Evolutionary conservation across 306 rosid genomes (phyloP).

Genomic region (Medicago truncatula): DNA sequence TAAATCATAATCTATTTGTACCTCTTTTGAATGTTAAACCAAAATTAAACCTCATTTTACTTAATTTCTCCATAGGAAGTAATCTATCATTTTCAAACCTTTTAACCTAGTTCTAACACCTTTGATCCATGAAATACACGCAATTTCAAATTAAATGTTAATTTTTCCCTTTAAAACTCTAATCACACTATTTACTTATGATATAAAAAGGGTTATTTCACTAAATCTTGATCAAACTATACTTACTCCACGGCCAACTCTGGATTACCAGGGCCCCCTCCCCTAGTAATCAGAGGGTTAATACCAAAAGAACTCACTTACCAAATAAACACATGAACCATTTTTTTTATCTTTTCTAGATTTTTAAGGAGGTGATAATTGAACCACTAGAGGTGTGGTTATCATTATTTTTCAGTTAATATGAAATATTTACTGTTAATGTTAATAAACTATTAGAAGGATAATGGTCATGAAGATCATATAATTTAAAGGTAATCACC

Average conservation of each 20-base stretch:
- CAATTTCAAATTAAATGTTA: not conserved
- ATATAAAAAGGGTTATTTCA: conserved; percentile 11
- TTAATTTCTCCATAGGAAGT: not conserved
- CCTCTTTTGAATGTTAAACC: conserved; percentile 31
- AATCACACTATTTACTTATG: conserved; percentile 38
- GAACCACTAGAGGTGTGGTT: not conserved
- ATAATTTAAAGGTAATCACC: conserved; percentile 49
- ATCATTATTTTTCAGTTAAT: conserved; percentile 1
- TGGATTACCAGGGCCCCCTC: no score
- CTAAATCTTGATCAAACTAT: not conserved
- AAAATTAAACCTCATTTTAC: not conserved
- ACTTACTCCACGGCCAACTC: no score
- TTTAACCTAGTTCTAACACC: conserved; percentile 46
- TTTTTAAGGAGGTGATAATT: not conserved
- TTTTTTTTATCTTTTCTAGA: not conserved
- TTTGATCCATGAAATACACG: conserved; percentile 40
- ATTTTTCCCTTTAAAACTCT: not conserved
- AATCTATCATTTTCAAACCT: conserved; percentile 35
- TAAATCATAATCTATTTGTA: no score
- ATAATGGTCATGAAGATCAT: conserved; percentile 11
- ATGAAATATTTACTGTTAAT: not conserved
- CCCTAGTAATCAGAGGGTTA: no score
- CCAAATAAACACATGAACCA: not conserved
- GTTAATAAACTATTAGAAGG: not conserved
- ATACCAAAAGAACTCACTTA: no score